These are phyloP conservation scores for Fistulina hepatica DNA, from an alignment of 1,284 basidiomycete species.

Conservation along the genomic window DNA sequence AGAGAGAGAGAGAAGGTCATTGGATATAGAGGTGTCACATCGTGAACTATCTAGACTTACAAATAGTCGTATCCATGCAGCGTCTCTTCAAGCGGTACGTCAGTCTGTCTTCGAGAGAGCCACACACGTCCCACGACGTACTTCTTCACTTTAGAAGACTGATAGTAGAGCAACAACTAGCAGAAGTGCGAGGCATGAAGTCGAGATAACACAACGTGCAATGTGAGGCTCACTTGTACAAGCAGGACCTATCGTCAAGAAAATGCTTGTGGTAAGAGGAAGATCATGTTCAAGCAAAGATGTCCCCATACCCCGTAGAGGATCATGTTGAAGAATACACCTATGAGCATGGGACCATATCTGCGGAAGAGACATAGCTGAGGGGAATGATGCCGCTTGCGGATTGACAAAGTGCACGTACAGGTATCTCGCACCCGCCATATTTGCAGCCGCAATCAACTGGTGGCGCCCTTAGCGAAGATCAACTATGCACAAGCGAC, in stretches of 20 bases:
- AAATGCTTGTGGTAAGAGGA: constrained; percentile 3
- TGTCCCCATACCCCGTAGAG: constrained; percentile 39
- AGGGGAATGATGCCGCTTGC: no score
- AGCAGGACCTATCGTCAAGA: constrained; percentile 4
- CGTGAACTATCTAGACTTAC: constrained; percentile 18
- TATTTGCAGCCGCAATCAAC: no score
- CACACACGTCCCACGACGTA: constrained; percentile 14
- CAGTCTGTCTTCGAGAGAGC: constrained; percentile 6
- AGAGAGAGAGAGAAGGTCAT: background rate
- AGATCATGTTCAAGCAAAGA: background rate
- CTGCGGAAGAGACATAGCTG: no score
- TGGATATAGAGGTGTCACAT: background rate
- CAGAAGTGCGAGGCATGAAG: background rate
- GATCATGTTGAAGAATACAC: constrained; percentile 34
- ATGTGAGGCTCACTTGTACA: constrained; percentile 7
- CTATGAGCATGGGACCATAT: constrained; percentile 37
- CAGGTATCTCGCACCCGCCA: no score
- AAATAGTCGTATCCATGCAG: constrained; percentile 30
- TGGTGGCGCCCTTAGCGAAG: no score
- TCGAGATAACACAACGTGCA: constrained; percentile 3
- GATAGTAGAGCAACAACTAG: constrained; percentile 27
- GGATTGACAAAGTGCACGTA: no score
- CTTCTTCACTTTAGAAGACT: constrained; percentile 24
- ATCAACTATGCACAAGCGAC: no score
- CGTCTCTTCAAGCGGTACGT: constrained; percentile 23